Conservation (phyloP, 495 filamentous ascomycete genomes). For the Aspergillus ellipticus region DNA sequence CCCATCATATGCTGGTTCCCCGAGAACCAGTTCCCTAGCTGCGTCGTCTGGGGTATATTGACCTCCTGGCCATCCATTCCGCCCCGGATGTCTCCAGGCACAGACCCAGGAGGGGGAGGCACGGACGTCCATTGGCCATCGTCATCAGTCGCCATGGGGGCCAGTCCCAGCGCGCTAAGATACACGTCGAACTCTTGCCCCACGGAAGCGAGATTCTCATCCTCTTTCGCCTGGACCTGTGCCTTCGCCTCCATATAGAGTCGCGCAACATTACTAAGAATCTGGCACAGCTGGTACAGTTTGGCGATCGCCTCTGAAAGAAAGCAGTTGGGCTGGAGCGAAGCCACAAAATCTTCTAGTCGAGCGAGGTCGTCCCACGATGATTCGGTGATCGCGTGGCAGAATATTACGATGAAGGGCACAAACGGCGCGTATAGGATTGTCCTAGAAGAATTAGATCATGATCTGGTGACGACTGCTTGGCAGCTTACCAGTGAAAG, state of each 20-base stretch:
- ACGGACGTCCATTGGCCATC: constrained; percentile 12
- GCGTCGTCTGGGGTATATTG: constrained; percentile 34
- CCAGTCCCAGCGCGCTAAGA: constrained; percentile 59
- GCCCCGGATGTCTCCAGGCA: constrained; percentile 11
- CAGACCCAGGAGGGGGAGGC: constrained; percentile 7
- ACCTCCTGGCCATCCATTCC: constrained; percentile 8
- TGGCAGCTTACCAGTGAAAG: constrained; percentile 54
- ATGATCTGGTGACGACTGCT: not conserved
- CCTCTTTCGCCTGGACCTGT: constrained; percentile 38
- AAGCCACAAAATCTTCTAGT: constrained; percentile 55
- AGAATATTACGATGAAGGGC: constrained; percentile 68
- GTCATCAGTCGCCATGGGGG: constrained; percentile 34
- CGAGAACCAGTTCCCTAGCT: constrained; percentile 65
- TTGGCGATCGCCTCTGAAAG: constrained; percentile 56
- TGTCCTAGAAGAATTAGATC: constrained; percentile 42
- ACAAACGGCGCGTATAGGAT: constrained; percentile 64
- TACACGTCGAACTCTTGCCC: constrained; percentile 64
- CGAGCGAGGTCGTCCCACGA: constrained; percentile 44
- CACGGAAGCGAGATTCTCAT: constrained; percentile 44
- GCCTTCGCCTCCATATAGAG: constrained; percentile 59
- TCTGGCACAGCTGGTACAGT: constrained; percentile 57
- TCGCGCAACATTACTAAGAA: constrained; percentile 58
- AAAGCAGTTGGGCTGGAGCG: constrained; percentile 47
- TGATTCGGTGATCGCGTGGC: constrained; percentile 55
- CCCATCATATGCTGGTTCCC: constrained; percentile 64